phyloP scores from a whole-genome alignment of 768 basidiomycete genomes.

The Saitozyma sp. region DNA sequence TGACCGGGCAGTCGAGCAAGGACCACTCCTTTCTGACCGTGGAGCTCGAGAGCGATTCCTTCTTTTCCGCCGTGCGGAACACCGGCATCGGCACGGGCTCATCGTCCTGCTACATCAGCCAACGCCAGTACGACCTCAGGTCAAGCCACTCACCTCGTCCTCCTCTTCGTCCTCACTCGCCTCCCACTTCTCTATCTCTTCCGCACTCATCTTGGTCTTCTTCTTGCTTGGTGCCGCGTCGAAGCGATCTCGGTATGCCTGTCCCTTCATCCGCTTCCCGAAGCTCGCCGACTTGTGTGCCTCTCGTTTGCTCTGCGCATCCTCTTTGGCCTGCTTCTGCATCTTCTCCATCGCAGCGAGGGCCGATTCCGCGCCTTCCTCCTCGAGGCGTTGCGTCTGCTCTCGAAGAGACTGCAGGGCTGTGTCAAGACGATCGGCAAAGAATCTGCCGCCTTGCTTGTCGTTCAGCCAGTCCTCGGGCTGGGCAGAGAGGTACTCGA shows the following conservation, averaged over 20 bases:
- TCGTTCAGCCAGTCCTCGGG: constrained; percentile 54
- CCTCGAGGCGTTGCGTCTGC: constrained; percentile 70
- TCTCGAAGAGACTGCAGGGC: constrained; percentile 61
- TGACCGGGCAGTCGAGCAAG: constrained; percentile 74
- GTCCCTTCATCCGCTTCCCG: constrained; percentile 44
- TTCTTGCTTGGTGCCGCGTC: constrained; percentile 31
- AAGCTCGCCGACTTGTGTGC: constrained; percentile 43
- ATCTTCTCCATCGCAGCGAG: constrained; percentile 66
- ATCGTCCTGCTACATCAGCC: constrained; percentile 11
- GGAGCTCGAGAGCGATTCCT: constrained; percentile 59
- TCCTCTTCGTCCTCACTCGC: constrained; percentile 57
- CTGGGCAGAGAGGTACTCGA: constrained; percentile 42
- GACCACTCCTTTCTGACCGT: constrained; percentile 72
- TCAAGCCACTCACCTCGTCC: constrained; percentile 3
- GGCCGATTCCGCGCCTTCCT: constrained; percentile 65
- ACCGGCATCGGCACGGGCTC: constrained; percentile 31
- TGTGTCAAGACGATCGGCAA: constrained; percentile 75
- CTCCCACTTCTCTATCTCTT: constrained; percentile 37
- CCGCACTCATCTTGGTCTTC: constrained; percentile 60
- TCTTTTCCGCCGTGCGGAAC: constrained; percentile 25
- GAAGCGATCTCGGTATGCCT: constrained; percentile 39
- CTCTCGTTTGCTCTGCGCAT: constrained; percentile 54
- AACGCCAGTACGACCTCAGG: constrained; percentile 12
- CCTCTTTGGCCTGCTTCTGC: constrained; percentile 58
- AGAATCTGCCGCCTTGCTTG: constrained; percentile 72